phyloP scores from a whole-genome alignment of 164 flowering plant genomes.

The Sedum album region DNA sequence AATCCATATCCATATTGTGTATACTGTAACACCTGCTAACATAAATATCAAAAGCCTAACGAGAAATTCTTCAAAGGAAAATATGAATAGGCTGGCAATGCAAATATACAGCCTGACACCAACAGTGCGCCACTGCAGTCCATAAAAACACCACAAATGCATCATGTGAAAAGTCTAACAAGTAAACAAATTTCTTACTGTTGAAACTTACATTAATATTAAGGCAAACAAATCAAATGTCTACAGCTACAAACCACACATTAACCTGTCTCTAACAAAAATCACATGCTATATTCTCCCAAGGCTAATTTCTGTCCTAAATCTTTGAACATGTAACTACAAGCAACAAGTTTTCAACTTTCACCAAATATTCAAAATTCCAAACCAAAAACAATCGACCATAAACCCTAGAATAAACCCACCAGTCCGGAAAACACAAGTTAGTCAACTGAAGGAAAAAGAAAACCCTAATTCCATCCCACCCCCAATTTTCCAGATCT shows the following conservation, averaged over 20 bases:
- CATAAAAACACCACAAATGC: not conserved
- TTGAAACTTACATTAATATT: no score
- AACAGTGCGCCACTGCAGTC: not conserved
- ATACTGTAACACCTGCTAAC: not conserved
- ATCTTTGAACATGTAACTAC: no score
- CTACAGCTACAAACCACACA: no score
- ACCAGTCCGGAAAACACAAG: no score
- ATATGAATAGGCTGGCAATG: not conserved
- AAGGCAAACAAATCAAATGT: no score
- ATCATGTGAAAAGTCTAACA: not conserved
- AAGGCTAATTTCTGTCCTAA: no score
- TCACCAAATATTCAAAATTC: no score
- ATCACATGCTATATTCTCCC: no score
- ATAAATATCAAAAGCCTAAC: not conserved
- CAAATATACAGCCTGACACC: not conserved
- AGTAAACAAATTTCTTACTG: not conserved
- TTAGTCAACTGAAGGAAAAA: not conserved
- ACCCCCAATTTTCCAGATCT: not conserved
- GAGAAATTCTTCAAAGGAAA: not conserved
- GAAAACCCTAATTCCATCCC: not conserved
- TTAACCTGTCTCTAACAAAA: no score
- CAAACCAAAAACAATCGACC: not conserved
- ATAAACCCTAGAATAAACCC: not conserved
- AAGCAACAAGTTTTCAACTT: no score
- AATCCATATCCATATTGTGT: not conserved